Conservation (phyloP, 768 basidiomycete species). For the Suillus fuscotomentosus region DNA sequence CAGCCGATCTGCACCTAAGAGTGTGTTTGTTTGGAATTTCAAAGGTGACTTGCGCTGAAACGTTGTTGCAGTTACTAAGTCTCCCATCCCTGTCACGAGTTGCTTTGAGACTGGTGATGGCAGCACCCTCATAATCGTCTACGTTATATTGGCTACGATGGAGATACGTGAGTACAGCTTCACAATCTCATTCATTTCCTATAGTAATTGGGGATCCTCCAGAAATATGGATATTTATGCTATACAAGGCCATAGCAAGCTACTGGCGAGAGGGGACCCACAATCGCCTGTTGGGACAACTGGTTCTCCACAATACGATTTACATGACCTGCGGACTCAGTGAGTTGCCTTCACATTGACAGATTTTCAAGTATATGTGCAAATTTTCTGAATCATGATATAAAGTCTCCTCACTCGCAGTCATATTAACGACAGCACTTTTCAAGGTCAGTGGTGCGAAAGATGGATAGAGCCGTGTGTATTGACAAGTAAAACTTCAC, state of each 20-base stretch:
- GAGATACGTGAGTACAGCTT: neutral
- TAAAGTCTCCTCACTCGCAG: neutral
- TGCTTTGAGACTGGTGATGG: neutral
- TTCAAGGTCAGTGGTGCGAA: neutral
- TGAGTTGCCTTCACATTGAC: neutral
- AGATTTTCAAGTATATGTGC: neutral
- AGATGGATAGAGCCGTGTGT: neutral
- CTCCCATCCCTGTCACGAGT: neutral
- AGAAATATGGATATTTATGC: neutral
- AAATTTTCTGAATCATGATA: neutral
- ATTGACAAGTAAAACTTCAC: neutral
- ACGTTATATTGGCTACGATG: neutral
- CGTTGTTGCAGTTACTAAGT: neutral
- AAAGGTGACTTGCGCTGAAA: neutral
- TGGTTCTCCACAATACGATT: neutral
- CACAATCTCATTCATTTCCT: neutral
- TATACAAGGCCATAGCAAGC: neutral
- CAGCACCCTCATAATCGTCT: neutral
- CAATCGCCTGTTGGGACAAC: neutral
- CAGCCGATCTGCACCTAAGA: neutral
- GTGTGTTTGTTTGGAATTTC: neutral
- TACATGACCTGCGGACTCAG: slow-evolving; percentile 1
- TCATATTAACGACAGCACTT: neutral
- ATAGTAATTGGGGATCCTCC: neutral
- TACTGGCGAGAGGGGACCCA: neutral